Conservation (phyloP, 768 basidiomycete genomes). For the Lenzites betulinus region DNA sequence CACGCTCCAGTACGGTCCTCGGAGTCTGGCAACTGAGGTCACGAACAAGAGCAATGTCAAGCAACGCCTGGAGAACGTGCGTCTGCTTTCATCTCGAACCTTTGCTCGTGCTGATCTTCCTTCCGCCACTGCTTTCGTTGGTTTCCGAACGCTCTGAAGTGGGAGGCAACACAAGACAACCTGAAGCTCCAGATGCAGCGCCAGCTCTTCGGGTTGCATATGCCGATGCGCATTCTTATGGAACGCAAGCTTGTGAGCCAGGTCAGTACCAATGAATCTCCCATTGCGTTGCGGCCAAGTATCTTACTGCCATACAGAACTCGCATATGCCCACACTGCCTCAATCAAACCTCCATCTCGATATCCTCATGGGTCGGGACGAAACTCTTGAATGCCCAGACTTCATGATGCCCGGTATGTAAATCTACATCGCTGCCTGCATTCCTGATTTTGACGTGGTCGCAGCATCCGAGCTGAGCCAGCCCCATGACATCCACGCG, state of each 20-base stretch:
- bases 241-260: constrained; percentile 83
- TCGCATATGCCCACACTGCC: constrained; percentile 65
- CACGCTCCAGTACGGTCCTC: constrained; percentile 81
- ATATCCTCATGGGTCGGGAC: constrained; percentile 93
- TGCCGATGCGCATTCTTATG: constrained; percentile 90
- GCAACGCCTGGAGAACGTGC: constrained; percentile 75
- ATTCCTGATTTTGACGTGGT: neutral
- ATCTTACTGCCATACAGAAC: constrained; percentile 42
- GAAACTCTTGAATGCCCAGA: constrained; percentile 78
- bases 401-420: constrained; percentile 69
- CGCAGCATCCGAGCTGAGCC: constrained; percentile 34
- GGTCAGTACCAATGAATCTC: constrained; percentile 45
- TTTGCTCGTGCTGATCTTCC: neutral
- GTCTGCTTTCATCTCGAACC: constrained; percentile 25
- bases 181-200: constrained; percentile 83
- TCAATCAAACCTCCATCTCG: constrained; percentile 81
- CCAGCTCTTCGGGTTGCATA: constrained; percentile 82
- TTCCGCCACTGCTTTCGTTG: neutral
- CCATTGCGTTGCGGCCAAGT: neutral
- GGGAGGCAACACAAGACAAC: constrained; percentile 92
- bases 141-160: constrained; percentile 48
- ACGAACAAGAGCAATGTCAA: constrained; percentile 63
- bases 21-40: constrained; percentile 76
- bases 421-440: neutral
- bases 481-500: constrained; percentile 45